phyloP scores from a whole-genome alignment of 176 grass and related monocot genomes.

The Bonia amplexicaulis region DNA sequence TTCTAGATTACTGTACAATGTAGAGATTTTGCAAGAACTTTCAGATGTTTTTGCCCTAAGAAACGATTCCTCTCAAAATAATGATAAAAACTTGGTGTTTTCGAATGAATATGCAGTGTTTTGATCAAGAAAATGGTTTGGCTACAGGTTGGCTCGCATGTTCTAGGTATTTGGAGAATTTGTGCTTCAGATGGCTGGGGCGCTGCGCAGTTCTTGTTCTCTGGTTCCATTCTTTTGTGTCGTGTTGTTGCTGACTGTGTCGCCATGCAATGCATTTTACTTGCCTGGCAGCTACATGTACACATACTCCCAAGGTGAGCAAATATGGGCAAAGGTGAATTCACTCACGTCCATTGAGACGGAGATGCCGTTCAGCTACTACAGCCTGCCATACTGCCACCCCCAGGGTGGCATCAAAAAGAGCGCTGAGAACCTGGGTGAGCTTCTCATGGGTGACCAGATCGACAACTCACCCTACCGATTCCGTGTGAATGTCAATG shows the following conservation, averaged over 20 bases:
- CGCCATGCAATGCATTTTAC: constrained; percentile 55
- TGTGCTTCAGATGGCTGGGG: constrained; percentile 28
- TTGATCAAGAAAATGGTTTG: background rate
- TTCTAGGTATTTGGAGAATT: constrained; percentile 19
- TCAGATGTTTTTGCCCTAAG: background rate
- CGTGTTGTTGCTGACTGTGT: constrained; percentile 24
- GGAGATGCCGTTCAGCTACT: constrained; percentile 77
- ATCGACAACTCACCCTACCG: constrained; percentile 80
- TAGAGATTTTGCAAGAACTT: background rate
- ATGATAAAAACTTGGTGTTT: background rate
- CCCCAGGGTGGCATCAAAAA: constrained; percentile 73
- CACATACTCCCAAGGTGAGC: constrained; percentile 55
- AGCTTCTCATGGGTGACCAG: constrained; percentile 89
- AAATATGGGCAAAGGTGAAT: constrained; percentile 67
- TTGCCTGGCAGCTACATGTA: constrained; percentile 88
- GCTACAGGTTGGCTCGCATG: constrained; percentile 38
- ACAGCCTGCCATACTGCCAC: constrained; percentile 66
- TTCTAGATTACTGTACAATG: background rate
- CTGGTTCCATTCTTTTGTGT: constrained; percentile 17
- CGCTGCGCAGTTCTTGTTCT: background rate
- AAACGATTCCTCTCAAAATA: background rate
- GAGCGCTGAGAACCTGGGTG: constrained; percentile 83
- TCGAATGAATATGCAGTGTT: background rate
- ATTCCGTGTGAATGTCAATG: constrained; percentile 63
- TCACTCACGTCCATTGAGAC: constrained; percentile 90